Evolutionary conservation across 163 green algal species (phyloP).

Genomic region (Scenedesmus sp.): DNA sequence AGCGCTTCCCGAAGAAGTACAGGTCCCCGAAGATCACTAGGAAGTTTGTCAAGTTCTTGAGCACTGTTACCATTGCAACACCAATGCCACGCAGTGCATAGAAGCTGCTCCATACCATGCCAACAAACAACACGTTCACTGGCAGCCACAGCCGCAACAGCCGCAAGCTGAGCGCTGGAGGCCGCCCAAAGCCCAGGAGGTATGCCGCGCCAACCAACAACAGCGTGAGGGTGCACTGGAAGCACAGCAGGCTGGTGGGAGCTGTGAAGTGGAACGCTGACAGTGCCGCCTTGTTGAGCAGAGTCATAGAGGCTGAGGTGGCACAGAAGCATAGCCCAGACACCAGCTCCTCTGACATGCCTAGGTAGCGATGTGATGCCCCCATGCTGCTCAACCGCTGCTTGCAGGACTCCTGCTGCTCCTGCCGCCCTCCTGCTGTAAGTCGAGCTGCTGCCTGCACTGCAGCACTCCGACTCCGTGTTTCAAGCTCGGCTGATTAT

Average conservation of each 20-base stretch:
- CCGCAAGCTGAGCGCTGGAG: slow-evolving; percentile 55
- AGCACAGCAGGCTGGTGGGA: slow-evolving; percentile 83
- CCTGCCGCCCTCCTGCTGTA: no score
- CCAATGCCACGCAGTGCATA: slow-evolving; percentile 80
- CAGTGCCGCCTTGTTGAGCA: slow-evolving; percentile 92
- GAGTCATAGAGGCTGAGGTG: slow-evolving; percentile 51
- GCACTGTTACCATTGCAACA: slow-evolving; percentile 83
- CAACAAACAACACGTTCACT: slow-evolving; percentile 95
- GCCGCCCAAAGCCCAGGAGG: slow-evolving; percentile 47
- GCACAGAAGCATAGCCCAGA: slow-evolving; percentile 48
- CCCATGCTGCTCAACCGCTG: slow-evolving; percentile 20
- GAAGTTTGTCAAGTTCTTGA: slow-evolving; percentile 98
- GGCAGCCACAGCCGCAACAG: slow-evolving; percentile 87
- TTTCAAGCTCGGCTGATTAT: background rate
- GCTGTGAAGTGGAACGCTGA: slow-evolving; percentile 81
- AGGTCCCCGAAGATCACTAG: slow-evolving; percentile 90
- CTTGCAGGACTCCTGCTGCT: background rate
- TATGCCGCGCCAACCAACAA: slow-evolving; percentile 57
- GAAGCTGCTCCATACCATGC: slow-evolving; percentile 91
- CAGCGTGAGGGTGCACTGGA: slow-evolving; percentile 83
- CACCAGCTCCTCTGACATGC: slow-evolving; percentile 39
- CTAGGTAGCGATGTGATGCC: background rate
- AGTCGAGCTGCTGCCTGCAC: background rate
- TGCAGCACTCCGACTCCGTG: background rate
- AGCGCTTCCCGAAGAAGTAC: slow-evolving; percentile 81